Evolutionary conservation across 805 yeast species (phyloP).

Genomic region (Hanseniaspora jakobsenii): DNA sequence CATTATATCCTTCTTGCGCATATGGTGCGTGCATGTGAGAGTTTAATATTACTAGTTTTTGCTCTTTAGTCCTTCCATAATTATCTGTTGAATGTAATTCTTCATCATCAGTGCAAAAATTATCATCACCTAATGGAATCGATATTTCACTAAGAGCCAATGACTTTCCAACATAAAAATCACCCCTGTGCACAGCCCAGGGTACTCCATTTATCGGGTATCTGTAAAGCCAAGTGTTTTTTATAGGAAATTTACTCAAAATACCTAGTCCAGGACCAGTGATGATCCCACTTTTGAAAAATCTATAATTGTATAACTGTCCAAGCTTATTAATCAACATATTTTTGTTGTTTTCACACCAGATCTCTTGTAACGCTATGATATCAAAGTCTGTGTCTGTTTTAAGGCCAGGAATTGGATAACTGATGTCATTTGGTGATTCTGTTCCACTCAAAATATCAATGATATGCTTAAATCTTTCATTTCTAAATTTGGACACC

Average conservation of each 20-base stretch:
- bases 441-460: slow-evolving; percentile 37
- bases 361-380: slow-evolving; percentile 86
- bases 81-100: slow-evolving; percentile 39
- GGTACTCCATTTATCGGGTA: slow-evolving; percentile 93
- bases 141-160: slow-evolving; percentile 60
- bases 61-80: no score
- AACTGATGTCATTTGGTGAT: background rate
- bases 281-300: slow-evolving; percentile 70
- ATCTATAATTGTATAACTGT: slow-evolving; percentile 44
- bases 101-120: slow-evolving; percentile 17
- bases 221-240: slow-evolving; percentile 61
- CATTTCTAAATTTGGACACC: slow-evolving; percentile 58
- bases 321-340: slow-evolving; percentile 39
- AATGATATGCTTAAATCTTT: slow-evolving; percentile 65
- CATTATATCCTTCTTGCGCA: slow-evolving; percentile 68
- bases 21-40: slow-evolving; percentile 98
- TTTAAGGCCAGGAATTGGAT: slow-evolving; percentile 19
- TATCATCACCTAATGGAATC: slow-evolving; percentile 33
- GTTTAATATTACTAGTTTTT: slow-evolving; percentile 60
- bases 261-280: slow-evolving; percentile 90
- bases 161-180: slow-evolving; percentile 93
- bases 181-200: slow-evolving; percentile 86
- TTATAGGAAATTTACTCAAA: slow-evolving; percentile 73
- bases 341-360: slow-evolving; percentile 80
- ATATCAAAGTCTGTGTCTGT: slow-evolving; percentile 47